Evolutionary conservation across 2,329 filamentous ascomycete species (phyloP), one percentile per base, ranked within the genome.

Genomic region (Chalara sp.): DNA sequence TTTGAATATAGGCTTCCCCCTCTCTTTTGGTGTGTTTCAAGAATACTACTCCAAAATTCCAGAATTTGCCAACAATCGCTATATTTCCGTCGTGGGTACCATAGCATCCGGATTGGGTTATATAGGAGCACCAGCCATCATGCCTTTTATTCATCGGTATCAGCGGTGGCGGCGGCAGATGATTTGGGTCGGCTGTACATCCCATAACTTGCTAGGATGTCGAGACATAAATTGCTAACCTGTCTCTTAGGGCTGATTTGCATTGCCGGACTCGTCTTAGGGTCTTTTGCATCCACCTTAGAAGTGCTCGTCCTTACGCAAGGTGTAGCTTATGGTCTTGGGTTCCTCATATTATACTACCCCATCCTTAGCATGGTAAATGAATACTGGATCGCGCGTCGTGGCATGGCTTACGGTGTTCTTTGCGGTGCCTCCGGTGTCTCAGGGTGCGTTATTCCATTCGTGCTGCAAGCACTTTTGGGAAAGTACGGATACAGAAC

Each of bases 21-120:
- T 83, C 51, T 75, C 81, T 0, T 89, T 83, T 62, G 85, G 84
- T 42, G 75, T 89, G 29, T 87, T 89, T 60, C 83, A 87, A 58
- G 75, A 83, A 47, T 84, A 86, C 65, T 88, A 88, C 63, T 76
- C 72, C 33, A 76, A 71, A 1, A 73, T 83, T 52, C 72, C 73
- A 5, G 76, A 79, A 1, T 87, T 87, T 50, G 67, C 69, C 4
- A 73, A 42, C 10, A 53, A 49, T 35, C 70, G 72, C 31, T 69
- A 74, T 42, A 80, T 86, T 46, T 75, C 83, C 32, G 70, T 81
- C 10, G 80, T 88, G 48, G 84, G 84, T 1, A 87, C 83, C 2
- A 48, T 56, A 8, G 55, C 59, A 2, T 59, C 62, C 12, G 65
- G 67, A 8, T 43, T 68, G 3, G 58, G 53, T 3, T 70, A 66